Percentiles rank a stretch among this genome's conserved stretches.
Evolutionary conservation across 345 rosid genomes (phyloP).

Genomic region (Raphanus raphanistrum): DNA sequence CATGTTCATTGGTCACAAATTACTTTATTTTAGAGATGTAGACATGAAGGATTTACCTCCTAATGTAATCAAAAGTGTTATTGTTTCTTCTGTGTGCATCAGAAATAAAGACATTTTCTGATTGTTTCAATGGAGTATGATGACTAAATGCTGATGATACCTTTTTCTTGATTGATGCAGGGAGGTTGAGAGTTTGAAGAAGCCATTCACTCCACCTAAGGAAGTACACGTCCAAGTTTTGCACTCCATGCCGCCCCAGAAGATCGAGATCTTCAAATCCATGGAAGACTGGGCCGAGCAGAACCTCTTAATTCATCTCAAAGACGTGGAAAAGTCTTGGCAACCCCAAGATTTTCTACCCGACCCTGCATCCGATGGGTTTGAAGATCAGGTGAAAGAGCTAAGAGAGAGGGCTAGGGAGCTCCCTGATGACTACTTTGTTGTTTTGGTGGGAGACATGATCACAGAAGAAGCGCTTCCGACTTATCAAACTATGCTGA

Average conservation of each 20-base stretch:
- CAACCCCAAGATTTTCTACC: slow-evolving; percentile 93
- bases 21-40: not conserved
- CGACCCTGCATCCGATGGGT: slow-evolving; percentile 76
- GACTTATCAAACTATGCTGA: slow-evolving; percentile 74
- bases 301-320: slow-evolving; percentile 65
- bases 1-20: not conserved
- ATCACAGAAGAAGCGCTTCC: slow-evolving; percentile 44
- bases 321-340: slow-evolving; percentile 91
- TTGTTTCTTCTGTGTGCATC: slow-evolving; percentile 4
- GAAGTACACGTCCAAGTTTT: slow-evolving; percentile 85
- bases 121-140: slow-evolving; percentile 5
- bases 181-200: slow-evolving; percentile 67
- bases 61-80: not conserved
- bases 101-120: not conserved
- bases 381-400: slow-evolving; percentile 78
- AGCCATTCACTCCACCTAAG: slow-evolving; percentile 72
- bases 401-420: slow-evolving; percentile 75
- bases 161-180: slow-evolving; percentile 41
- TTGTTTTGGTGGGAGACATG: slow-evolving; percentile 72
- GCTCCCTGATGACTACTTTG: slow-evolving; percentile 84
- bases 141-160: slow-evolving; percentile 4
- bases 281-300: slow-evolving; percentile 87
- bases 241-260: slow-evolving; percentile 87
- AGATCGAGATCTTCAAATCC: slow-evolving; percentile 86
- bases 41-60: no score